Evolutionary conservation across 352 stramenopile genomes (phyloP).

Genomic region (Phytophthora multivora): DNA sequence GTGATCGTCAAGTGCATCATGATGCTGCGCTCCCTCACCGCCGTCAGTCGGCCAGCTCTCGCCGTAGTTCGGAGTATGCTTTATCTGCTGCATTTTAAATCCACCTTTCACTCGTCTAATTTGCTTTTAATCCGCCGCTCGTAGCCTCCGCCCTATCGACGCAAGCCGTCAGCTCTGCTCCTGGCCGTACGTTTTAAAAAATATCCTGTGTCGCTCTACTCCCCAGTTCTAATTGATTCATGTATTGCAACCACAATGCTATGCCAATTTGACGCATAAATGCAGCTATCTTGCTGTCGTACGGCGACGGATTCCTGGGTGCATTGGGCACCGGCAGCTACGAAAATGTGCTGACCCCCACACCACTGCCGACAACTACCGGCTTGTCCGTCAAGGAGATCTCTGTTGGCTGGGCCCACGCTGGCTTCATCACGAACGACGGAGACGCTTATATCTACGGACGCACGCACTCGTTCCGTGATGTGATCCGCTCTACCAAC

Average conservation of each 20-base stretch:
- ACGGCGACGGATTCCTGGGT: slow-evolving; percentile 79
- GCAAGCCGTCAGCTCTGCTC: slow-evolving; percentile 13
- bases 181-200: slow-evolving; percentile 27
- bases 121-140: slow-evolving; percentile 5
- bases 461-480: slow-evolving; percentile 82
- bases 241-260: background rate
- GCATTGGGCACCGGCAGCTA: slow-evolving; percentile 75
- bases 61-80: slow-evolving; percentile 26
- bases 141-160: slow-evolving; percentile 29
- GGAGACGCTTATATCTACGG: slow-evolving; percentile 78
- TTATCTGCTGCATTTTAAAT: background rate
- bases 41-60: slow-evolving; percentile 13
- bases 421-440: slow-evolving; percentile 70
- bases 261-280: background rate
- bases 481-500: slow-evolving; percentile 85
- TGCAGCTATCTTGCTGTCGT: slow-evolving; percentile 65
- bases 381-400: slow-evolving; percentile 60
- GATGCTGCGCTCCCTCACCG: slow-evolving; percentile 29
- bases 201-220: background rate
- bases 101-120: background rate
- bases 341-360: slow-evolving; percentile 52
- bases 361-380: slow-evolving; percentile 46
- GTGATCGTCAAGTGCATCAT: slow-evolving; percentile 13
- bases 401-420: slow-evolving; percentile 81
- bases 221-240: background rate